Base-by-base conservation (phyloP, 495 filamentous ascomycete species). In the Melanomma pulvis-pyrius region DNA sequence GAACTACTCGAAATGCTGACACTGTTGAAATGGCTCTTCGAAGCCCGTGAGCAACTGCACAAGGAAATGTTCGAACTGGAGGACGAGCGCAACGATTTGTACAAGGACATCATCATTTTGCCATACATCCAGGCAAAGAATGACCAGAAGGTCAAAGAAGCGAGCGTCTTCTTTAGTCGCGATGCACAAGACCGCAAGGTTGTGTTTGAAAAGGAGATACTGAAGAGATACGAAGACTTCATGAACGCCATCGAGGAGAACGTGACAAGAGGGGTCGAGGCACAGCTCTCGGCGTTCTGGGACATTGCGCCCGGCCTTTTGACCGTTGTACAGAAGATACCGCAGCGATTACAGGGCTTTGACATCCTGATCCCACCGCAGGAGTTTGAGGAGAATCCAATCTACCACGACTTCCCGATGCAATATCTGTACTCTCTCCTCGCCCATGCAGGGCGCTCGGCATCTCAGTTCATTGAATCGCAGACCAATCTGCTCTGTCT, bases 11-110 rank as follows among this genome's bases (percentile, higher is more conserved):
- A 98, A 77, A 94, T 94, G 67, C 82, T 98, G 3, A 98, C 94
- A 0, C 86, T 96, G 26, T 81, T 98, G 11, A 98, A 98, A 73
- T 98, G 94, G 94, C 88, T 98, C 28, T 98, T 97, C 71, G 94
- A 98, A 71, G 90, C 90, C 6, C 87, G 93, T 6, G 96, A 98
- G 75, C 82, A 86, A 58, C 84, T 98, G 5, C 88, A 97, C 74
- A 85, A 87, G 5, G 89, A 91, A 67, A 78, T 90, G n/a, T 93
- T 90, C 73, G 90, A 94, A 39, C 79, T 98, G 0, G 83, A 96
- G 7, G 86, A 84, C 25, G 89, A 90, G 68, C 89, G 92, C 39
- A 94, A 96, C 70, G 86, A 91, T 49, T 87, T 88, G 41, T 98
- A 97, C 77, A 88, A 89, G 71, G 82, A 86, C 44, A 82, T 97